Percentiles rank a stretch among this genome's conserved stretches.
Conservation (phyloP, 2,329 filamentous ascomycete genomes). For the Neopestalotiopsis rosae region DNA sequence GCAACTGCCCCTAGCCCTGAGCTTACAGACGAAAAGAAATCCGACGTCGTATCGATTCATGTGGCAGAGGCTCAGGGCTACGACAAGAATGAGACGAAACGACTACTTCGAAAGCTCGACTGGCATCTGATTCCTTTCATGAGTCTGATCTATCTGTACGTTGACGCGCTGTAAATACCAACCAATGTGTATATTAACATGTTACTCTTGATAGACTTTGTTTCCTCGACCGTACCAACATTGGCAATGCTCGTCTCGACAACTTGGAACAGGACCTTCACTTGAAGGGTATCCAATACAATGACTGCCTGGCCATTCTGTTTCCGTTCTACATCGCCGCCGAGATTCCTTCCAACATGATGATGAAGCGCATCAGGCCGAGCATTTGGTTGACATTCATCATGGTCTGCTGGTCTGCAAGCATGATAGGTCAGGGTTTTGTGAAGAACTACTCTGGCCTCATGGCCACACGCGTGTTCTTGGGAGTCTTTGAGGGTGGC, state of each 20-base stretch:
- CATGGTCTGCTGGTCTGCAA: conserved; percentile 54
- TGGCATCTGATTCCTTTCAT: conserved; percentile 64
- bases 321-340: conserved; percentile 62
- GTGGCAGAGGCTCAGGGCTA: conserved; percentile 27
- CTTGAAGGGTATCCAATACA: conserved; percentile 66
- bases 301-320: conserved; percentile 62
- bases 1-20: conserved; percentile 25
- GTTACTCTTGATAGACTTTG: conserved; percentile 40
- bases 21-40: conserved; percentile 7
- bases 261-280: conserved; percentile 42
- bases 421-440: conserved; percentile 29
- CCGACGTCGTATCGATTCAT: not conserved
- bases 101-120: conserved; percentile 58
- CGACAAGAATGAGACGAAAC: conserved; percentile 48
- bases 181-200: not conserved
- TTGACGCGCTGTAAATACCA: not conserved
- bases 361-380: conserved; percentile 66
- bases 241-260: conserved; percentile 47
- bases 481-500: conserved; percentile 60
- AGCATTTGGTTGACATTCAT: conserved; percentile 68
- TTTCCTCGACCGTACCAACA: conserved; percentile 57
- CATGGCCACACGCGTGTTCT: conserved; percentile 49
- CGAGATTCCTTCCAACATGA: conserved; percentile 64
- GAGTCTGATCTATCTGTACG: conserved; percentile 60
- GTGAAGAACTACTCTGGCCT: conserved; percentile 31